A percentile compares a stretch with the other conserved stretches of the same genome.
Evolutionary conservation across 2,329 filamentous ascomycete genomes (phyloP).

Genomic region (Colletotrichum lupini): DNA sequence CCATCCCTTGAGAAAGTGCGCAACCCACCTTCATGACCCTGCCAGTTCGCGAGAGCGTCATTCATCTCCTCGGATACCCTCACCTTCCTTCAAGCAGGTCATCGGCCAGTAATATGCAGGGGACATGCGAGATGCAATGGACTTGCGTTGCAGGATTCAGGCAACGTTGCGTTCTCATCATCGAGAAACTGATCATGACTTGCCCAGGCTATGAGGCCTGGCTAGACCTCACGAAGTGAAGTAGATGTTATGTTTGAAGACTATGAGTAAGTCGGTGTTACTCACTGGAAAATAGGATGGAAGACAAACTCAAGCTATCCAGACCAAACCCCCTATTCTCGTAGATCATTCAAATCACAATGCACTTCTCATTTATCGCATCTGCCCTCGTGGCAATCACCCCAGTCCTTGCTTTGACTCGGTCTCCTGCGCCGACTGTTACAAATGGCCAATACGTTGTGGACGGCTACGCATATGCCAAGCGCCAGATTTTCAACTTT

Average conservation of each 20-base stretch:
- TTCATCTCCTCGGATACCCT: not conserved
- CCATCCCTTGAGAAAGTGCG: not conserved
- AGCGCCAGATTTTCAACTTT: conserved; percentile 40
- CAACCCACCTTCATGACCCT: not conserved
- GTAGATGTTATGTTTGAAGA: not conserved
- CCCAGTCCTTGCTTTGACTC: not conserved
- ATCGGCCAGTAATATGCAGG: not conserved
- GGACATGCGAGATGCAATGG: not conserved
- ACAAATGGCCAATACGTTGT: conserved; percentile 41
- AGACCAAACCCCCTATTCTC: not conserved
- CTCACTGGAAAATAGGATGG: too few species aligned
- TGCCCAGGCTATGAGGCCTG: not conserved
- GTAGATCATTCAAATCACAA: not conserved
- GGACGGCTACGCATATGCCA: conserved; percentile 37
- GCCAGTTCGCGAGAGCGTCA: not conserved
- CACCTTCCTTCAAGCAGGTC: not conserved
- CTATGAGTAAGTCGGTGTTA: not conserved
- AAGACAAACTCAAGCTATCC: not conserved
- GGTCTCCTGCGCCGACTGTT: conserved; percentile 11
- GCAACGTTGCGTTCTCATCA: not conserved
- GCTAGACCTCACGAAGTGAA: too few species aligned
- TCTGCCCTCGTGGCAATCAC: not conserved
- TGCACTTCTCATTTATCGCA: conserved; percentile 2
- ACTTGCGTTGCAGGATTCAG: not conserved
- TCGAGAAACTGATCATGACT: not conserved